These are phyloP conservation scores for Paraleonurus japonicus DNA, from an alignment of 257 asterid genomes.

Conservation along the genomic window DNA sequence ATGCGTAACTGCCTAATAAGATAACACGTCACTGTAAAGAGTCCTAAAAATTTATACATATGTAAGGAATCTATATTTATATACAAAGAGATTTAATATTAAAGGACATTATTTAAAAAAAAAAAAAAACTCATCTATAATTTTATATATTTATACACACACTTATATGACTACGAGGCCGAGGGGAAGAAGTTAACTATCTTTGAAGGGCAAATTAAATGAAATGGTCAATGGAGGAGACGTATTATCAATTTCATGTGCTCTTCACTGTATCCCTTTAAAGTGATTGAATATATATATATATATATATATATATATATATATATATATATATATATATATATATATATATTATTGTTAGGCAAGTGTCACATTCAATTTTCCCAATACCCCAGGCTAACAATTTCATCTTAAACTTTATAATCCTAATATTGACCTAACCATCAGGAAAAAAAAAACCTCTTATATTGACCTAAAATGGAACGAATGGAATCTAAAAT, in stretches of 20 bases:
- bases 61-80: no score
- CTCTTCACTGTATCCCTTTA: background rate
- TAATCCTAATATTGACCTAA: background rate
- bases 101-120: no score
- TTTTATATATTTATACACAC: background rate
- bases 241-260: conserved; percentile 34
- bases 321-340: no score
- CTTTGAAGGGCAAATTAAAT: conserved; percentile 26
- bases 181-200: conserved; percentile 21
- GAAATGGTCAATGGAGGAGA: conserved; percentile 44
- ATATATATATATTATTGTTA: no score
- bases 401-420: conserved; percentile 9
- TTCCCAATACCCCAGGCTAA: background rate
- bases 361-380: conserved; percentile 45
- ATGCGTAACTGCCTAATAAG: no score
- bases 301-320: no score
- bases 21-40: no score
- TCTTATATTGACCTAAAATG: background rate
- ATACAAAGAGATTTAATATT: no score
- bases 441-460: no score
- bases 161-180: background rate
- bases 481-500: background rate
- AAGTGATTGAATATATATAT: background rate
- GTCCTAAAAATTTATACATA: no score
- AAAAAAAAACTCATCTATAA: background rate